Conservation (phyloP, 169 alveolate species). For the Plasmodium blacklocki region DNA sequence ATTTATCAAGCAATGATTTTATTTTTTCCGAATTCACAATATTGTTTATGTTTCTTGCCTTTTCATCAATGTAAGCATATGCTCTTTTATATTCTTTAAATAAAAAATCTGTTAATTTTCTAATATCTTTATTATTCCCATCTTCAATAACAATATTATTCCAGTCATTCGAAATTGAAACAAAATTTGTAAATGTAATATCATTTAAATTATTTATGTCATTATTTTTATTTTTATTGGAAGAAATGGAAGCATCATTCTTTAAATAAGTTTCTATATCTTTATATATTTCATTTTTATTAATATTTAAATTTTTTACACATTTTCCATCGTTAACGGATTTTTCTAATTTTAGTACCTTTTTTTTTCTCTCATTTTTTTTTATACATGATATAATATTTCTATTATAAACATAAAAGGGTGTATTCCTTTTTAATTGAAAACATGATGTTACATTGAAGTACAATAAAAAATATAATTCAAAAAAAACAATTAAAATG, state of each 20-base stretch:
- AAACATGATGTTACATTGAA: constrained; percentile 38
- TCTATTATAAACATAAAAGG: constrained; percentile 21
- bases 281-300: constrained; percentile 47
- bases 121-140: constrained; percentile 48
- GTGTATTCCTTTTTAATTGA: constrained; percentile 40
- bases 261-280: constrained; percentile 26
- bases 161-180: constrained; percentile 41
- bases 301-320: constrained; percentile 22
- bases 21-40: constrained; percentile 41
- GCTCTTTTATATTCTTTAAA: constrained; percentile 54
- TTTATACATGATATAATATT: constrained; percentile 16
- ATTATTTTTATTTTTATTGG: constrained; percentile 25
- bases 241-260: constrained; percentile 5
- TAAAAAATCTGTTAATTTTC: constrained; percentile 38
- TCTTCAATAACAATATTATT: constrained; percentile 33
- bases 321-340: constrained; percentile 11
- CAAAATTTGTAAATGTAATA: constrained; percentile 19
- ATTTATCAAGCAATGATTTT: constrained; percentile 41
- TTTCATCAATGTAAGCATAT: constrained; percentile 31
- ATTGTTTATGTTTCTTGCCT: constrained; percentile 21
- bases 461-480: constrained; percentile 12
- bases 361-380: constrained; percentile 9
- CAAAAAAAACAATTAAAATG: constrained; percentile 19
- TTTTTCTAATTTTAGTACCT: constrained; percentile 36
- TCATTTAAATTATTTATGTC: constrained; percentile 16